Conservation (phyloP, 345 rosid genomes). For the Mallotus nudiflorus region DNA sequence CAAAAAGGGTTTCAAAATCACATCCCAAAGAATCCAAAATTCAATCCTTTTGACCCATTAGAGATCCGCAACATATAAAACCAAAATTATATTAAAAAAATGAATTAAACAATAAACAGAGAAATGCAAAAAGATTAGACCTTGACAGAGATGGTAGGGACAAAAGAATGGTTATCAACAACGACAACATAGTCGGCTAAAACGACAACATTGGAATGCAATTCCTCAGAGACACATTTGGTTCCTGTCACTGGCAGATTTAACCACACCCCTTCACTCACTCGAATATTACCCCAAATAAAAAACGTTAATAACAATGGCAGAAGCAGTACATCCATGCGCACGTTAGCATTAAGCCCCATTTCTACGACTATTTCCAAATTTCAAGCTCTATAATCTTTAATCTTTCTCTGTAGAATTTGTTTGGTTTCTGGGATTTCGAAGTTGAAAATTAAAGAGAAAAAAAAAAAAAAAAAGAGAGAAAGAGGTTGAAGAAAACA, state of each 20-base stretch:
- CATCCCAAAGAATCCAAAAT: not conserved
- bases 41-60: not conserved
- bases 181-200: constrained; percentile 77
- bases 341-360: constrained; percentile 11
- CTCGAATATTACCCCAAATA: constrained; percentile 24
- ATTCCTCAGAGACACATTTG: constrained; percentile 93
- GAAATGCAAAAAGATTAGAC: constrained; percentile 24
- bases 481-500: too few relatives aligned
- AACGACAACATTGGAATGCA: constrained; percentile 78
- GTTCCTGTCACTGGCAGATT: constrained; percentile 62
- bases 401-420: not conserved
- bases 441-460: not conserved
- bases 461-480: too few relatives aligned
- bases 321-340: constrained; percentile 10
- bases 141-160: constrained; percentile 73
- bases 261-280: constrained; percentile 67
- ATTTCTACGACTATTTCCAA: not conserved
- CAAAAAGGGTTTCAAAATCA: not conserved
- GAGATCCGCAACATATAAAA: not conserved
- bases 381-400: not conserved
- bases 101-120: constrained; percentile 1
- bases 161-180: constrained; percentile 46
- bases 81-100: not conserved
- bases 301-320: constrained; percentile 1
- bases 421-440: not conserved